Base-by-base conservation (phyloP, 1,284 basidiomycete species). In the Sporisorium reilianum region DNA sequence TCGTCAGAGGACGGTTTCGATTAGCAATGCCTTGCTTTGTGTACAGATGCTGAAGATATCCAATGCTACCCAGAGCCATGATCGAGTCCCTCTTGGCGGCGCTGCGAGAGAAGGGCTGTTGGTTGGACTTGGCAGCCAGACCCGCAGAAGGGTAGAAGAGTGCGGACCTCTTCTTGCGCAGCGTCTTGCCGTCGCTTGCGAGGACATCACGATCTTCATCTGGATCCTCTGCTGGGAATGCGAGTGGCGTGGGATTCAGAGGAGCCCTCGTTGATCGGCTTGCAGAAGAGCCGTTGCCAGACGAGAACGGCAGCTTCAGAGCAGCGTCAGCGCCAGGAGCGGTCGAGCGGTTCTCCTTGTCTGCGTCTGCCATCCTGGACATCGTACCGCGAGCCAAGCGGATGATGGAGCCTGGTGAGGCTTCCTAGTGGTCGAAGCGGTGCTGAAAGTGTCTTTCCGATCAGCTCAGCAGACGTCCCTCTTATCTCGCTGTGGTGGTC, bases 1-100 rank as follows among this genome's bases (percentile, higher is more conserved):
- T 76, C 30, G 56, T 56, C 42, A 64, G 18, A 0, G 78, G 72
- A 5, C 71, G 71, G 8, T 65, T 68, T 5, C 63, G 70, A 41
- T 54, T 77, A 5, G 78, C 78, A 9, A 78, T 69, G n/a, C 79
- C 79, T 45, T 77, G 77, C 32, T 79, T 79, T 12, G 71, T 68
- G 56, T 77, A 80, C 10, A 80, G 55, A 23, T 79, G 71, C 54
- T 80, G 79, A 12, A 80, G 65, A 52, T 77, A 65, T 20, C 70
- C 77, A n/a, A 80, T 80, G 54, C 73, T 77, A 2, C 79, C 79
- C 0, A 80, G 63, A 3, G 77, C 74, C 53, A 73, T 49, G 58
- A 80, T 71, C 3, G 67, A 72, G 38, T 80, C 75, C 9, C 77
- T 40, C 49, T 75, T 79, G n/a, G 76, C 76, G 16, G 79, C 79